Conservation (phyloP, 1,139 yeast genomes). For the Yamadazyma spencermartinsiae region DNA sequence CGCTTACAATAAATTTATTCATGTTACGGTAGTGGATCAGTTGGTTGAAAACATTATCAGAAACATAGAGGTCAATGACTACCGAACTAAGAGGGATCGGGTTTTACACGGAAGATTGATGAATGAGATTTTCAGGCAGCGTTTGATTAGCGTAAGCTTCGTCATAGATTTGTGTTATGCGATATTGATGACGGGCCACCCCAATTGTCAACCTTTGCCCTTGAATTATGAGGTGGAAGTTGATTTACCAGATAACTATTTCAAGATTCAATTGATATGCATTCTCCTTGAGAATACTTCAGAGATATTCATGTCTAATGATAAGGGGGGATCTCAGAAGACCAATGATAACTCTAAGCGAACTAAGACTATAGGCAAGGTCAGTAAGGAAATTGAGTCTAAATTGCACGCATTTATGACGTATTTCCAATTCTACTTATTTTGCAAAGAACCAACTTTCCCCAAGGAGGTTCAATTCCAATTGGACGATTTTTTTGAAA, state of each 20-base stretch:
- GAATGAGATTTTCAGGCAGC: conserved; percentile 54
- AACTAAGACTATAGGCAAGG: too few relatives aligned
- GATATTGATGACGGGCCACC: conserved; percentile 63
- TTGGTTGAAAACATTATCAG: conserved; percentile 60
- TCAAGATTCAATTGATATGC: conserved; percentile 61
- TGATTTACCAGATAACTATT: conserved; percentile 70
- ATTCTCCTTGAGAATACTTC: conserved; percentile 20
- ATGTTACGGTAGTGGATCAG: conserved; percentile 58
- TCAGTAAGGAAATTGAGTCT: conserved; percentile 17
- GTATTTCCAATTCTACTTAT: conserved; percentile 74
- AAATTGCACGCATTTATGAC: conserved; percentile 49
- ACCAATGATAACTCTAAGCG: conserved; percentile 6
- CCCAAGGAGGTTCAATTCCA: conserved; percentile 51
- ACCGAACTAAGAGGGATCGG: conserved; percentile 58
- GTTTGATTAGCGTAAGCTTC: conserved; percentile 48
- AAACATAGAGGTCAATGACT: conserved; percentile 69
- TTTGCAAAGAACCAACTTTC: conserved; percentile 59
- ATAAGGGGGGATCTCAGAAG: conserved; percentile 8
- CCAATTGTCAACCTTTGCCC: conserved; percentile 60
- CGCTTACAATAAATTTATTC: conserved; percentile 33
- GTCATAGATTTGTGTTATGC: conserved; percentile 58
- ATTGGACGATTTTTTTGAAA: conserved; percentile 11
- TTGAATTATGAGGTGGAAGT: conserved; percentile 34
- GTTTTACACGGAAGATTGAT: conserved; percentile 63
- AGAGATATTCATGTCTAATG: conserved; percentile 4